Evolutionary conservation across 2,329 filamentous ascomycete species (phyloP).

Genomic region (Fusarium mangiferae): DNA sequence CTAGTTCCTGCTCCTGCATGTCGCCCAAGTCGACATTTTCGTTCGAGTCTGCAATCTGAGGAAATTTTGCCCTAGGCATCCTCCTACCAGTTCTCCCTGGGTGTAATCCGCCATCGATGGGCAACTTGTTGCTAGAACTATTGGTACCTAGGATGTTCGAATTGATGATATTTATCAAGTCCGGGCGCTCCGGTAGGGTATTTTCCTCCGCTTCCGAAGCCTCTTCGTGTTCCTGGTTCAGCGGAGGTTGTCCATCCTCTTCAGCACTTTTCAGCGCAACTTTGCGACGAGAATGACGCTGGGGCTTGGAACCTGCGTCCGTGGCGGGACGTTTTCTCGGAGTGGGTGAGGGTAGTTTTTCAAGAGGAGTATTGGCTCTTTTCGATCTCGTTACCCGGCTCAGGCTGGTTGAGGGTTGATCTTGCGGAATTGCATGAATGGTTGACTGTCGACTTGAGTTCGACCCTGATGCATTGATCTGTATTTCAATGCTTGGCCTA

Average conservation of each 20-base stretch:
- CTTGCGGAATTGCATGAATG: neutral
- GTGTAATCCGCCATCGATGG: neutral
- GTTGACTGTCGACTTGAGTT: neutral
- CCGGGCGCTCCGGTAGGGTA: neutral
- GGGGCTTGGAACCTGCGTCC: constrained; percentile 9
- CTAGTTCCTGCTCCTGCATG: neutral
- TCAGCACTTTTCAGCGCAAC: neutral
- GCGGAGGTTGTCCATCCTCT: neutral
- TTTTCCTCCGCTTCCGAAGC: constrained; percentile 19
- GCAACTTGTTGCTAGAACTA: neutral
- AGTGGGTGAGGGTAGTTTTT: neutral
- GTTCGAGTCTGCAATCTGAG: neutral
- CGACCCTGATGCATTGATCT: neutral
- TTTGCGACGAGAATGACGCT: neutral
- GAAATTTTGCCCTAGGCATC: neutral
- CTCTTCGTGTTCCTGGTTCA: neutral
- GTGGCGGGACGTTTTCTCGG: constrained; percentile 23
- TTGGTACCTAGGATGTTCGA: neutral
- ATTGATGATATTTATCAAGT: constrained; percentile 31
- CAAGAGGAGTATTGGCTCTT: neutral
- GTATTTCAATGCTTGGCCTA: constrained; percentile 8
- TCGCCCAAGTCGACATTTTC: neutral
- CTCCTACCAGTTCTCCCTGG: neutral
- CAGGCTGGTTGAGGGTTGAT: neutral
- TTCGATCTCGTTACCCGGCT: constrained; percentile 25